Base-by-base conservation (phyloP, 2,329 filamentous ascomycete genomes). In the Arthrocladium fulminans region DNA sequence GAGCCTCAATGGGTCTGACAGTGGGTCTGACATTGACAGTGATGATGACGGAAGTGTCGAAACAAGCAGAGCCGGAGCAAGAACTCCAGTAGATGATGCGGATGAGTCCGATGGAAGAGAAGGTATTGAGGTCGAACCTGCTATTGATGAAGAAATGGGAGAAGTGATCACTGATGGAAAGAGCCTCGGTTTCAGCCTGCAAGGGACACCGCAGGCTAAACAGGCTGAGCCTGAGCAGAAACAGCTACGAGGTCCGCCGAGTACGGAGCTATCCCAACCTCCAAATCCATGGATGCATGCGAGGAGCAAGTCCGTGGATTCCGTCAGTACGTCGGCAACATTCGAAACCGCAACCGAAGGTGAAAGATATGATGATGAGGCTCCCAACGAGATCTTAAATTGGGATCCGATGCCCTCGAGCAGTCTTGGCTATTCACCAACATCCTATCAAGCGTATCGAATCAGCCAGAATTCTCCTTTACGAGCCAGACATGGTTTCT, bases 281-380 rank as follows among this genome's bases (percentile, higher is more conserved):
- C 24, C 45, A 4, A 51, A 52, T 44, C 51, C 53, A 1, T 54
- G 55, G 55, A 49, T 45, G 37, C 29, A 37, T 37, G 37, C 45
- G 5, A 73, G 81, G 45, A 73, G 72, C 17, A 68, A 73, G 30
- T 83, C 79, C 51, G 65, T 66, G n/a, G 75, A 78, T 51, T 83
- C 79, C 0, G 62, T 79, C 19, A 82, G 79, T 9, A 82, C 78
- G 1, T 63, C 76, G 8, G 76, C 75, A 17, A 77, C 77, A 1
- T 84, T 83, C 60, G 79, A 77, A 2, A 84, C 81, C 1, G 81
- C 81, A 3, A 74, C 68, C 2, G 79, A 82, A 62, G 74, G 72
- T 9, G 64, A 64, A 13, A 53, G 57, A 38, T 70, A 73, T 22
- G 49, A 63, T 42, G 62, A 69, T 37, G 64, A 62, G 44, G 65